Evolutionary conservation across 192 early-diverging fungal species (phyloP), one percentile per base, ranked within the genome.

Genomic region (Radiomyces spectabilis): DNA sequence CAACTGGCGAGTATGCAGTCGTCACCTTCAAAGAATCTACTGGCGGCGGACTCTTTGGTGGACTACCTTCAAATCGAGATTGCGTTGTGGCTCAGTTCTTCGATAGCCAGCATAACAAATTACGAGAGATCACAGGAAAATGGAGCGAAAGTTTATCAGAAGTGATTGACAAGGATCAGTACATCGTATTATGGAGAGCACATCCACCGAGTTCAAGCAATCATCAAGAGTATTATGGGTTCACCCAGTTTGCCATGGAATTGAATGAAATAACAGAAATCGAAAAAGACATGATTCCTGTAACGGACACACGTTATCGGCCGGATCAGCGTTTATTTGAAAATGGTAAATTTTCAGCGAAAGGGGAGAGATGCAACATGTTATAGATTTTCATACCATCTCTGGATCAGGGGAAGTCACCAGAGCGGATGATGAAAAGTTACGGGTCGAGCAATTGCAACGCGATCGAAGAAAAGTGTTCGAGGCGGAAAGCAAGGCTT

Each of bases 271-370:
- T 98, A 18, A 83, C 84, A 2, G 74, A 78, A 2, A 84, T 82
- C 29, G 61, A 87, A 35, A 55, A 65, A 13, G 59, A 57, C 4
- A 45, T 73, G 22, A 59, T 96, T 33, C 93, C 95, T 30, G 81
- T 62, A 48, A 97, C 95, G 2, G 95, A 97, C 66, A 93, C 93
- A 13, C 76, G 95, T 5, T 88, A 86, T 63, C 76, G 95, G 21
- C 84, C 91, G n/a, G 95, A 97, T 68, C 95, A 97, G 74, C 66
- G 86, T 10, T 63, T 89, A 31, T 92, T 91, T 68, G 94, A 96
- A 67, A 65, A 85, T 55, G 62, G 52, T 42, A 54, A 42, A 42
- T 7, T 8, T 25, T 7, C 5, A 4, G 15, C 5, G 46, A 57
- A 26, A 22, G 8, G 5, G 2, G 8, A 15, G 9, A 6, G 12